Conservation (phyloP, 352 stramenopile genomes). For the Phytopythium mirpurense region DNA sequence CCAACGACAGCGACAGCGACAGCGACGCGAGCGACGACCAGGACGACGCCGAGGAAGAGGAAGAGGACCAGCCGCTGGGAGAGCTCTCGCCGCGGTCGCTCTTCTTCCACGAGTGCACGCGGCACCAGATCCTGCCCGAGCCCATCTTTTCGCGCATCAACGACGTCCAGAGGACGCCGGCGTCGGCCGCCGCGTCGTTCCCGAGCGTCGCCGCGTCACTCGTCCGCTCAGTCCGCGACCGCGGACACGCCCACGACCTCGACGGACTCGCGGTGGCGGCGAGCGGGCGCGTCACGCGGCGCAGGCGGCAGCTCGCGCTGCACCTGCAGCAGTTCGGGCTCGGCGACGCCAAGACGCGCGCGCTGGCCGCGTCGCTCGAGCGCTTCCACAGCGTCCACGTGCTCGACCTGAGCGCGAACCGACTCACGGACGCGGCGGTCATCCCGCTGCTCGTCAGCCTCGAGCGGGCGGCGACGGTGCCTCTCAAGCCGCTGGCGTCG, state of each 20-base stretch:
- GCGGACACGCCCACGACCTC: background rate
- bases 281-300: conserved; percentile 13
- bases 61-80: conserved; percentile 13
- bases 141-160: conserved; percentile 71
- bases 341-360: conserved; percentile 50
- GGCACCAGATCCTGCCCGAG: conserved; percentile 53
- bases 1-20: background rate
- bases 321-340: conserved; percentile 73
- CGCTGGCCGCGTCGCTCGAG: conserved; percentile 45
- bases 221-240: conserved; percentile 24
- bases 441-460: conserved; percentile 55
- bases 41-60: conserved; percentile 7
- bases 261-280: conserved; percentile 20
- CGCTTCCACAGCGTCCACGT: conserved; percentile 57
- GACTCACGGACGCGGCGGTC: conserved; percentile 58
- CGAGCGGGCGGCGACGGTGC: conserved; percentile 10
- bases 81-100: conserved; percentile 57
- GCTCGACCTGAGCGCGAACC: conserved; percentile 62
- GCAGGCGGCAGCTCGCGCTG: conserved; percentile 43
- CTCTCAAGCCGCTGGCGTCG: background rate
- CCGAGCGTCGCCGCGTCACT: conserved; percentile 33
- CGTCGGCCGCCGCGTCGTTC: conserved; percentile 16
- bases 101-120: conserved; percentile 61
- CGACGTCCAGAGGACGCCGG: conserved; percentile 17
- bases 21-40: conserved; percentile 6